Base-by-base conservation (phyloP, 2,329 filamentous ascomycete genomes). In the Cytospora paraplurivora region DNA sequence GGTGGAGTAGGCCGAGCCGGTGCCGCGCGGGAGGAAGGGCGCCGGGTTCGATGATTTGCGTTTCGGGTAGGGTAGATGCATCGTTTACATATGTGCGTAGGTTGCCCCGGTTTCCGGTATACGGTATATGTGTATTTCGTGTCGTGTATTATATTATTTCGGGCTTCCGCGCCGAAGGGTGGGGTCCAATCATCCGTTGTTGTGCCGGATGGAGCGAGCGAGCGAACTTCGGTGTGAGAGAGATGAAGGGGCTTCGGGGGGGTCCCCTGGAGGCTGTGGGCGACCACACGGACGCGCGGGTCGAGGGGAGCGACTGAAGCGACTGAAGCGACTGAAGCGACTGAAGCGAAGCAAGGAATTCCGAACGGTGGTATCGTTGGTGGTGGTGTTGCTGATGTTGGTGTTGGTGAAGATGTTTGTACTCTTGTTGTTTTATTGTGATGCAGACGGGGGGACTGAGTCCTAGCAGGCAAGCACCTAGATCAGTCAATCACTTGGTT, bases 51-150 rank as follows among this genome's bases (percentile, higher is more conserved):
- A 94, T 72, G 85, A 87, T 79, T 94, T 96, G 76, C 93, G 89
- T 72, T 92, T 86, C 62, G 93, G 93, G 71, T 96, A 88, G 68
- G 93, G 92, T 82, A 94, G 93, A 76, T 97, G 93, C 92, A 97
- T 95, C 70, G 71, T 81, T 81, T 72, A 21, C n/a, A 44, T 44
- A 44, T 17, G 41, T 10, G 17, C 41, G 41, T 44, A 8, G 8
- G 8, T 37, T 37, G 35, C 8, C 8, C 19, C 27, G 27, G 7
- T 44, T 15, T 44, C 17, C 17, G 41, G 15, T 13, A 19, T n/a
- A n/a, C n/a, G n/a, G n/a, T n/a, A n/a, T n/a, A n/a, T 19, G 17
- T 41, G 17, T 44, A 17, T 41, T 7, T 44, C 10, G 41, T 44
- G 3, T 6, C 19, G 17, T 8, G n/a, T 10, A 47, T 6, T 27